phyloP scores from a whole-genome alignment of 345 rosid genomes.

The Syzygium jambos region DNA sequence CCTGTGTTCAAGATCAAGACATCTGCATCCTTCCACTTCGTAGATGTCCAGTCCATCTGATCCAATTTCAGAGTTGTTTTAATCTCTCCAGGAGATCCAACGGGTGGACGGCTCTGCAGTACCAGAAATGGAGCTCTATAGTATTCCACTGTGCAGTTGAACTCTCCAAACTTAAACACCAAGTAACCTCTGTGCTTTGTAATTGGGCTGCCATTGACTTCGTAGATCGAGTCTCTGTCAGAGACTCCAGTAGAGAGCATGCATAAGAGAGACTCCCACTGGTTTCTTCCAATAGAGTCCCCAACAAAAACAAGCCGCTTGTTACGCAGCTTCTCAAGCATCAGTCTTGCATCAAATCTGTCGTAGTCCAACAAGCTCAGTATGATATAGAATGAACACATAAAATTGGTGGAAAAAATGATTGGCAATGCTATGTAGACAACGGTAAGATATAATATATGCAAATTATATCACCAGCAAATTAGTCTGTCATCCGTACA shows the following conservation, averaged over 20 bases:
- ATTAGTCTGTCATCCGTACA: background rate
- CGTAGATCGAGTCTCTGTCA: slow-evolving; percentile 51
- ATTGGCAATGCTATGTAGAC: background rate
- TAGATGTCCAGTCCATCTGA: slow-evolving; percentile 70
- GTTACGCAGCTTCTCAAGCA: slow-evolving; percentile 79
- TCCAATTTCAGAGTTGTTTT: slow-evolving; percentile 75
- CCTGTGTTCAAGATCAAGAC: slow-evolving; percentile 77
- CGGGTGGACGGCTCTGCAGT: slow-evolving; percentile 70
- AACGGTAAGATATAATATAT: background rate
- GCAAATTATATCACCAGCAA: background rate
- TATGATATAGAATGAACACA: background rate
- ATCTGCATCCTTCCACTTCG: slow-evolving; percentile 76
- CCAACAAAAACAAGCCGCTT: slow-evolving; percentile 82
- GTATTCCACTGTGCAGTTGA: slow-evolving; percentile 85
- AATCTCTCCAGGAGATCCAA: slow-evolving; percentile 37
- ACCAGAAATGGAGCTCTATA: slow-evolving; percentile 88
- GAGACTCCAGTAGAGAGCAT: slow-evolving; percentile 63
- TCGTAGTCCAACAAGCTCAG: background rate
- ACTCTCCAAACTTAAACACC: slow-evolving; percentile 66
- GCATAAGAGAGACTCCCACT: slow-evolving; percentile 94
- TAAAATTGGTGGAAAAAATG: background rate
- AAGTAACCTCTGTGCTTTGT: slow-evolving; percentile 87
- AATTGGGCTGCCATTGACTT: slow-evolving; percentile 80
- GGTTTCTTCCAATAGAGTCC: slow-evolving; percentile 94
- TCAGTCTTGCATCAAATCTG: slow-evolving; percentile 73